Percentiles rank a stretch among this genome's conserved stretches.
Evolutionary conservation across 2,329 filamentous ascomycete species (phyloP).

Genomic region (Coccinonectria pachysandricola): DNA sequence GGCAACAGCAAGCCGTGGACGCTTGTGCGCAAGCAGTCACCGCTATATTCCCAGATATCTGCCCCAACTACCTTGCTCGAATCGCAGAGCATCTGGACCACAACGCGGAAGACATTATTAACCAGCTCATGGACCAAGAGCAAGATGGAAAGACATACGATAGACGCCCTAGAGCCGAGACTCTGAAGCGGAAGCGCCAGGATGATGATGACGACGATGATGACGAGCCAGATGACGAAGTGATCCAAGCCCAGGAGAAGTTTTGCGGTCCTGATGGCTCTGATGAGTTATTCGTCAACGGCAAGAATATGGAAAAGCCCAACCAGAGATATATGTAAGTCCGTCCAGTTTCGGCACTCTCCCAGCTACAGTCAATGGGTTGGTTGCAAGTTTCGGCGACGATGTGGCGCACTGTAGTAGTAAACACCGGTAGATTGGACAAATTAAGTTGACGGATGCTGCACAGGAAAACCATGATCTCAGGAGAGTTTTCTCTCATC

Average conservation of each 20-base stretch:
- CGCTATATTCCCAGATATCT: conserved; percentile 36
- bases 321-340: no score
- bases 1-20: conserved; percentile 1
- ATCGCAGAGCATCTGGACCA: conserved; percentile 19
- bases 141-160: conserved; percentile 31
- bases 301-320: no score
- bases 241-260: conserved; percentile 7
- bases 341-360: no score
- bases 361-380: no score
- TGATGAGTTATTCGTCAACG: no score
- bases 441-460: no score
- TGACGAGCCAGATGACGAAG: conserved; percentile 12
- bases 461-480: conserved; percentile 9
- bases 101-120: conserved; percentile 23
- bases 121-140: conserved; percentile 28
- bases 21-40: conserved; percentile 9
- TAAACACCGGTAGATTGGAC: conserved; percentile 4
- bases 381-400: no score
- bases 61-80: conserved; percentile 25
- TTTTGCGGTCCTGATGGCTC: conserved; percentile 6
- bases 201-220: conserved; percentile 9
- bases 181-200: conserved; percentile 33
- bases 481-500: conserved; percentile 14
- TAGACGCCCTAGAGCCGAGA: conserved; percentile 10
- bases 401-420: no score